Percentiles rank a stretch among this genome's conserved stretches.
Conservation (phyloP, 768 basidiomycete species). For the Dentipellis fragilis region DNA sequence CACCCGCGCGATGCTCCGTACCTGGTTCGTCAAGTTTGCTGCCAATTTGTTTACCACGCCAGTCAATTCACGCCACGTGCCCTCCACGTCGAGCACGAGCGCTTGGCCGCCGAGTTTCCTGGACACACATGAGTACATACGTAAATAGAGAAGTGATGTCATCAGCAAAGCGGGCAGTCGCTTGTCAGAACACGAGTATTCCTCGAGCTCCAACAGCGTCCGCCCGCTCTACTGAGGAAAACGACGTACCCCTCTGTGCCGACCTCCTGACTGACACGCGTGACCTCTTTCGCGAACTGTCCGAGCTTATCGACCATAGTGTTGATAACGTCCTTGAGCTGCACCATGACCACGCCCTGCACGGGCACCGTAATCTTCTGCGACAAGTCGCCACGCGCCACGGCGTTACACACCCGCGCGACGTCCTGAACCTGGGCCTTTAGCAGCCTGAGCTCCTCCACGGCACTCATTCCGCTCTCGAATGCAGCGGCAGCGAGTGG, state of each 20-base stretch:
- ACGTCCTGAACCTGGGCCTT: slow-evolving; percentile 71
- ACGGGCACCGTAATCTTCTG: slow-evolving; percentile 43
- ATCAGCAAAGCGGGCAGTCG: neutral
- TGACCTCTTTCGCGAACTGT: slow-evolving; percentile 83
- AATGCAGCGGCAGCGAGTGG: slow-evolving; percentile 40
- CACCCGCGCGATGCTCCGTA: slow-evolving; percentile 43
- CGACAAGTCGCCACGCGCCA: slow-evolving; percentile 37
- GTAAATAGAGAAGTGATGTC: neutral
- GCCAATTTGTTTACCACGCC: slow-evolving; percentile 72
- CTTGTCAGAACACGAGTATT: neutral
- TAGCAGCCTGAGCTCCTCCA: slow-evolving; percentile 63
- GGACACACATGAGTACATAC: neutral
- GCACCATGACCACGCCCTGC: slow-evolving; percentile 39
- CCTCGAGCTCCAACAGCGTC: neutral
- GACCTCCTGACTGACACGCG: slow-evolving; percentile 73
- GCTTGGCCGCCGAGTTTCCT: slow-evolving; percentile 78
- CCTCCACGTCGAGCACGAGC: slow-evolving; percentile 78
- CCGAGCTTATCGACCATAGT: slow-evolving; percentile 52
- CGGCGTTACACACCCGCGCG: slow-evolving; percentile 41
- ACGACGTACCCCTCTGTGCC: slow-evolving; percentile 42
- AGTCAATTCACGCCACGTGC: slow-evolving; percentile 74
- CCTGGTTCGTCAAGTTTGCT: slow-evolving; percentile 54
- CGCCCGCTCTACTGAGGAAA: slow-evolving; percentile 1
- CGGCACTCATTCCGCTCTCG: slow-evolving; percentile 49
- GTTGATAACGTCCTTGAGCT: slow-evolving; percentile 39